A percentile compares a stretch with the other conserved stretches of the same genome.
Evolutionary conservation across 768 basidiomycete species (phyloP).

Genomic region (Suillus discolor): DNA sequence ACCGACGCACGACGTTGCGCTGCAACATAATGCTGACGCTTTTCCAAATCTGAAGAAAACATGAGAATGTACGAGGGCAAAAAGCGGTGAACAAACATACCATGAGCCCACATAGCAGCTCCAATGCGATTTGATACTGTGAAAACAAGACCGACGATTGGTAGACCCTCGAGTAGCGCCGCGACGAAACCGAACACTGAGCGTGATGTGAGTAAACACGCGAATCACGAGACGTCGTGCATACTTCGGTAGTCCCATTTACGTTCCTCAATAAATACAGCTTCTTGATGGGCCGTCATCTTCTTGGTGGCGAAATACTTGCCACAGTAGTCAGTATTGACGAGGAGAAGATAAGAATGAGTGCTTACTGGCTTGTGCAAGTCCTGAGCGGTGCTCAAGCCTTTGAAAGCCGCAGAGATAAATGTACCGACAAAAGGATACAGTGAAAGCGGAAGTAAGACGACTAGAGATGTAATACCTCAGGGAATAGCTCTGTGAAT

Average conservation of each 20-base stretch:
- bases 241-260: conserved; percentile 86
- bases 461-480: conserved; percentile 35
- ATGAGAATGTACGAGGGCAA: background rate
- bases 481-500: background rate
- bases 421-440: conserved; percentile 71
- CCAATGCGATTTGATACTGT: conserved; percentile 87
- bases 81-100: conserved; percentile 36
- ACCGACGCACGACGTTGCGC: conserved; percentile 14
- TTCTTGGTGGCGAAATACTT: conserved; percentile 86
- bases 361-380: conserved; percentile 66
- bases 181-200: conserved; percentile 86
- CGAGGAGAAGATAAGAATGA: background rate
- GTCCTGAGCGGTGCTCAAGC: conserved; percentile 64
- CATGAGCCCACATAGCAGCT: conserved; percentile 93
- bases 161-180: conserved; percentile 78
- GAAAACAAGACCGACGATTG: conserved; percentile 80
- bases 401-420: conserved; percentile 64
- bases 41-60: conserved; percentile 56
- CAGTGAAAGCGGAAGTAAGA: conserved; percentile 63
- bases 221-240: conserved; percentile 17
- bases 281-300: conserved; percentile 71
- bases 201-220: background rate
- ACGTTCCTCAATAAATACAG: conserved; percentile 83
- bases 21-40: conserved; percentile 51
- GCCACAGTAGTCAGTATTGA: background rate